These are phyloP conservation scores for Teunomyces gatunensis DNA, from an alignment of 805 yeast genomes.

Conservation along the genomic window DNA sequence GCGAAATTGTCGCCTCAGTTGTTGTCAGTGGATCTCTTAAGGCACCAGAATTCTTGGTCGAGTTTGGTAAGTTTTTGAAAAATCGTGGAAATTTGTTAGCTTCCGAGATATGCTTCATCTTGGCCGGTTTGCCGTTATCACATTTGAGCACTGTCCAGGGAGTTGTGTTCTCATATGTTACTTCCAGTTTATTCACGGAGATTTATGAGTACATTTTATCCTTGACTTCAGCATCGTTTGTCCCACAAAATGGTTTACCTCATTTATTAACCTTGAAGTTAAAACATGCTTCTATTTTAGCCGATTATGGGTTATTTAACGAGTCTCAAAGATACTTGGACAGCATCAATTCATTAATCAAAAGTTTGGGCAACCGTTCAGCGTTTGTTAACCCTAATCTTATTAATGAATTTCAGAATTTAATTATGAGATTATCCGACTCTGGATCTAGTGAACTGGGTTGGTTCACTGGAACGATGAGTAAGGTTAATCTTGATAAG, in stretches of 20 bases:
- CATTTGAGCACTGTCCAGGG: slow-evolving; percentile 7
- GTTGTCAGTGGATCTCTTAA: slow-evolving; percentile 29
- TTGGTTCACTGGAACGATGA: slow-evolving; percentile 64
- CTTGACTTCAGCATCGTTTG: slow-evolving; percentile 17
- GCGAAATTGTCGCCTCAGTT: slow-evolving; percentile 41
- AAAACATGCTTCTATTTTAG: slow-evolving; percentile 63
- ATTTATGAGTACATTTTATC: slow-evolving; percentile 58
- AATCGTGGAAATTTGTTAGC: slow-evolving; percentile 30
- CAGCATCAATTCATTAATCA: slow-evolving; percentile 33
- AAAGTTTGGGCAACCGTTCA: slow-evolving; percentile 28
- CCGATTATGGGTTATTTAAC: slow-evolving; percentile 59
- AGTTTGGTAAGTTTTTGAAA: slow-evolving; percentile 49
- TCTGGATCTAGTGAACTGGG: slow-evolving; percentile 46
- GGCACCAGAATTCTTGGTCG: slow-evolving; percentile 42
- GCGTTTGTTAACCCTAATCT: slow-evolving; percentile 24
- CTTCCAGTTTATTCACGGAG: slow-evolving; percentile 56
- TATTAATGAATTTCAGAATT: slow-evolving; percentile 30
- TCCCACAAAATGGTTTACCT: slow-evolving; percentile 42
- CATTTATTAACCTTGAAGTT: slow-evolving; percentile 61
- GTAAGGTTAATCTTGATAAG: slow-evolving; percentile 69
- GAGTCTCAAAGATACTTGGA: slow-evolving; percentile 69
- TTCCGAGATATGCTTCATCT: slow-evolving; percentile 44
- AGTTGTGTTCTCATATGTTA: slow-evolving; percentile 38
- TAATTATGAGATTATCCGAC: slow-evolving; percentile 48
- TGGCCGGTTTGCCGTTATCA: slow-evolving; percentile 47